Evolutionary conservation across 2,329 filamentous ascomycete genomes (phyloP).

Genomic region (Scedosporium aurantiacum): DNA sequence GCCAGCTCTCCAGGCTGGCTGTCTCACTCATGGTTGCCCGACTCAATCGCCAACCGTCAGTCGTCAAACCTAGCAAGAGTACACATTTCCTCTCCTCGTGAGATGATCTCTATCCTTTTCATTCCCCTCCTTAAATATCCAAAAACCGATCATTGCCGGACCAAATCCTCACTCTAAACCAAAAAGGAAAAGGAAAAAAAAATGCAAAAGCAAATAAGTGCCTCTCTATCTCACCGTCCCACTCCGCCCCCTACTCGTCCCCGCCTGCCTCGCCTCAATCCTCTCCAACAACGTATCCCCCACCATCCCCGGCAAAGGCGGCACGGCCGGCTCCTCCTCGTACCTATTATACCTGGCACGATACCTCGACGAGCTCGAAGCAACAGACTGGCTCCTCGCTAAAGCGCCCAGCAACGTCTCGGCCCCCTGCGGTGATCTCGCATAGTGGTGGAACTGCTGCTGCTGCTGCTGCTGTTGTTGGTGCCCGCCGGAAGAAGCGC

Average conservation of each 20-base stretch:
- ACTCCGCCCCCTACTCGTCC: conserved; percentile 1
- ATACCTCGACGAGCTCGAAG: conserved; percentile 1
- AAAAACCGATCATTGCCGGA: background rate
- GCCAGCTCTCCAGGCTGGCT: background rate
- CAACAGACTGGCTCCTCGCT: conserved; percentile 2
- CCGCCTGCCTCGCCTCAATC: background rate
- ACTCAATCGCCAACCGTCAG: background rate
- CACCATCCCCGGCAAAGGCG: background rate
- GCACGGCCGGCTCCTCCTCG: background rate
- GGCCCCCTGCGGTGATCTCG: background rate
- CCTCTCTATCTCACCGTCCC: conserved; percentile 1
- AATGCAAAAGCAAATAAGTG: background rate
- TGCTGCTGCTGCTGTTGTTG: background rate
- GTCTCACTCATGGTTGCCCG: no score
- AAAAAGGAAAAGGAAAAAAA: conserved; percentile 5
- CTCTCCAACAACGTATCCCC: background rate
- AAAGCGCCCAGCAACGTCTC: conserved; percentile 2
- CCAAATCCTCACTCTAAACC: background rate
- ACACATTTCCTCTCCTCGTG: background rate
- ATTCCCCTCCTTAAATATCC: background rate
- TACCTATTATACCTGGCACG: background rate
- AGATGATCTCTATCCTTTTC: background rate
- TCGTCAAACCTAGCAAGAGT: no score
- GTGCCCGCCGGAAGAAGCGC: background rate
- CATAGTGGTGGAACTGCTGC: background rate